Evolutionary conservation across 306 rosid genomes (phyloP).

Genomic region (Argentina anserina): DNA sequence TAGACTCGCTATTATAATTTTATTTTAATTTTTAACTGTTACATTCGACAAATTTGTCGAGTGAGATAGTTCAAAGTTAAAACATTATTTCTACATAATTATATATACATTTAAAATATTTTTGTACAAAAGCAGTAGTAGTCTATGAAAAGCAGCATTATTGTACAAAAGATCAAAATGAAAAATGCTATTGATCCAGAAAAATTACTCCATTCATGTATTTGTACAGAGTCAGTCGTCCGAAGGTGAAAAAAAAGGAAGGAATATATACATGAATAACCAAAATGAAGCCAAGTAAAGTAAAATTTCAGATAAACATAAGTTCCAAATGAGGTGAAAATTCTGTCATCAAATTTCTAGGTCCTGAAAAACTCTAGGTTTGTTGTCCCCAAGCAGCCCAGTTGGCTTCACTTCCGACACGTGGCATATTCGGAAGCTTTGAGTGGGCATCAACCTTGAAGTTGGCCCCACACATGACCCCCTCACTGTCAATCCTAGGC

Average conservation of each 20-base stretch:
- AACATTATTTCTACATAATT: too few species aligned
- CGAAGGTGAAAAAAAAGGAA: not conserved
- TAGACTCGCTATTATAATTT: too few species aligned
- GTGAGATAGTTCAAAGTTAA: too few species aligned
- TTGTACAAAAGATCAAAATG: not conserved
- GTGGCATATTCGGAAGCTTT: constrained; percentile 61
- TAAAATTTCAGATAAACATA: not conserved
- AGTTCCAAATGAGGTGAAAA: not conserved
- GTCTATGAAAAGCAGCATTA: not conserved
- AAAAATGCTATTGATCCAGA: not conserved
- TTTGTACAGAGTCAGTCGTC: not conserved
- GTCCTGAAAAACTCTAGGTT: not conserved
- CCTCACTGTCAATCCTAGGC: constrained; percentile 94
- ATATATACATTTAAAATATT: too few species aligned
- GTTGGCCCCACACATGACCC: constrained; percentile 89
- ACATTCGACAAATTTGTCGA: too few species aligned
- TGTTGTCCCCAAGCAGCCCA: constrained; percentile 71
- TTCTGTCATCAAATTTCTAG: not conserved
- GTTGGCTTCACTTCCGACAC: constrained; percentile 97
- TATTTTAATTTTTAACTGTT: too few species aligned
- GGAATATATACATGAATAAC: not conserved
- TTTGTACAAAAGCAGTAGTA: too few species aligned
- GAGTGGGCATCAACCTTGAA: constrained; percentile 83
- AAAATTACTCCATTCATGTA: not conserved
- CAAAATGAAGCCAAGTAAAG: not conserved